Evolutionary conservation across 345 rosid species (phyloP).

Genomic region (Ricinus communis): DNA sequence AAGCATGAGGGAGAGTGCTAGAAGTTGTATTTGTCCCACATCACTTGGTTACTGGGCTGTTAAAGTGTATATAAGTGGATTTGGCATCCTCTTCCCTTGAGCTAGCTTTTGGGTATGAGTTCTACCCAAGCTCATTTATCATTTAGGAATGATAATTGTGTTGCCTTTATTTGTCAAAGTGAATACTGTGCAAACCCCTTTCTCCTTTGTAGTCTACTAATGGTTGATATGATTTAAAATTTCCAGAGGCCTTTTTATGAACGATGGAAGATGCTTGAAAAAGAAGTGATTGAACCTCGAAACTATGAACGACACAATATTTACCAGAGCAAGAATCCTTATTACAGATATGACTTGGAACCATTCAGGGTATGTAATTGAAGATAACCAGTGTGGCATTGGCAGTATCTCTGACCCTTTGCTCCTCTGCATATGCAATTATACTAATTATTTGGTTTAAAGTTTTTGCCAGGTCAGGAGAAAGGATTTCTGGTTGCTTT

Average conservation of each 20-base stretch:
- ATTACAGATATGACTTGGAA: constrained; percentile 88
- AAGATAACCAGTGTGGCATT: constrained; percentile 4
- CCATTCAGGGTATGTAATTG: constrained; percentile 79
- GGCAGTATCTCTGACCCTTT: neutral
- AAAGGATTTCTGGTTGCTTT: constrained; percentile 97
- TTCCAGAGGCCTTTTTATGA: constrained; percentile 92
- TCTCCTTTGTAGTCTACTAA: constrained; percentile 24
- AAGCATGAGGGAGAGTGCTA: too few species aligned
- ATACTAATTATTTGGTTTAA: constrained; percentile 17
- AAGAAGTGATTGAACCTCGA: constrained; percentile 95
- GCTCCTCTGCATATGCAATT: constrained; percentile 13
- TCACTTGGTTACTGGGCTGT: too few species aligned
- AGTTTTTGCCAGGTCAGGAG: constrained; percentile 71
- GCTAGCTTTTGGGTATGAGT: too few species aligned
- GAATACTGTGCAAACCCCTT: neutral
- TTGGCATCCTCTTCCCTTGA: too few species aligned
- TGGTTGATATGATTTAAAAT: constrained; percentile 14
- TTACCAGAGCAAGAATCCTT: constrained; percentile 64
- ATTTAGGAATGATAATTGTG: neutral
- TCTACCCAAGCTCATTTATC: neutral
- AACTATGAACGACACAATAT: constrained; percentile 71
- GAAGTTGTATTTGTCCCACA: too few species aligned
- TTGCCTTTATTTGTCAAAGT: neutral
- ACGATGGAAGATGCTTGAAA: constrained; percentile 96
- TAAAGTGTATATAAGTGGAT: too few species aligned